Evolutionary conservation across 106 monocot species (phyloP).

Genomic region (Dendrobium nobile): DNA sequence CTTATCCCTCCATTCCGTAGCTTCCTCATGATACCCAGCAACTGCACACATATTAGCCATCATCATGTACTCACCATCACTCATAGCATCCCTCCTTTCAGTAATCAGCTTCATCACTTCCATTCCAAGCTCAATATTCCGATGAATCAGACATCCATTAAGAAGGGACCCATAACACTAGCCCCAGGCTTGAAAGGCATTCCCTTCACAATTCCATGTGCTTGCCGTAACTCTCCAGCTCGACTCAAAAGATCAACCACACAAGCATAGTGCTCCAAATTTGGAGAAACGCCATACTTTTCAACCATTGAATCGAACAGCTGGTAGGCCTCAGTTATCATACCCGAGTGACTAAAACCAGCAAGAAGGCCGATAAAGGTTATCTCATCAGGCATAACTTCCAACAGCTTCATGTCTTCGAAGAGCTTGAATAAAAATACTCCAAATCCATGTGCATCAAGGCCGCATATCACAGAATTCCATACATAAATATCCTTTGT

Average conservation of each 20-base stretch:
- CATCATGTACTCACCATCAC: constrained; percentile 50
- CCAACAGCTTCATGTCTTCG: constrained; percentile 18
- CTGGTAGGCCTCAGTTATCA: constrained; percentile 27
- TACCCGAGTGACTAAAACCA: constrained; percentile 48
- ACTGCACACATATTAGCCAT: constrained; percentile 40
- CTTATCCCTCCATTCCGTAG: constrained; percentile 30
- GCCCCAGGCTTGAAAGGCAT: constrained; percentile 35
- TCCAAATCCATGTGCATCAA: constrained; percentile 32
- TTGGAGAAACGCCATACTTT: constrained; percentile 22
- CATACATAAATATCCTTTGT: constrained; percentile 23
- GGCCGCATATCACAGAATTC: constrained; percentile 44
- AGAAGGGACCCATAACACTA: constrained; percentile 45
- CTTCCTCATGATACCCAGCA: constrained; percentile 36
- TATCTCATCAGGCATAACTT: constrained; percentile 34
- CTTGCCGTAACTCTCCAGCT: constrained; percentile 38
- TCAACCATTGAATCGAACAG: constrained; percentile 30
- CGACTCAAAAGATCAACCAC: constrained; percentile 46
- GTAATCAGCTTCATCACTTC: constrained; percentile 28
- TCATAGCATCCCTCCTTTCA: constrained; percentile 31
- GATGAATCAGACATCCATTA: constrained; percentile 31
- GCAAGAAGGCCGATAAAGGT: constrained; percentile 37
- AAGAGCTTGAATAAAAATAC: constrained; percentile 20
- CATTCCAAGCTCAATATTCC: constrained; percentile 31
- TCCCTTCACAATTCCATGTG: constrained; percentile 27
- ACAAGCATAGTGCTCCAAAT: constrained; percentile 42